phyloP scores from a whole-genome alignment of 495 filamentous ascomycete genomes.

The Podospora comata region DNA sequence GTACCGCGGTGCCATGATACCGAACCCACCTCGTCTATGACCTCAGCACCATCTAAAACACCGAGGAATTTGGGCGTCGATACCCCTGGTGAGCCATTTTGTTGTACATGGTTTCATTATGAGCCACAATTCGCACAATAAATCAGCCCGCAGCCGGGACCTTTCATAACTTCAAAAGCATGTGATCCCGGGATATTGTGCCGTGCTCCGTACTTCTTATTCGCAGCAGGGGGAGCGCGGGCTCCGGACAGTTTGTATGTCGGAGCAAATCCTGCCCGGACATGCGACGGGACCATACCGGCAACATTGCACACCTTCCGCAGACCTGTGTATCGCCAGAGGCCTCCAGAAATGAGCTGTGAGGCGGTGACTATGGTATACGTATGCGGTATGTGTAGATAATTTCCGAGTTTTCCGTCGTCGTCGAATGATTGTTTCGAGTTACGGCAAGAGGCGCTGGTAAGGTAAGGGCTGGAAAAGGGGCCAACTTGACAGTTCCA shows the following conservation, averaged over 20 bases:
- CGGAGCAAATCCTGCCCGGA: neutral
- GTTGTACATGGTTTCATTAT: neutral
- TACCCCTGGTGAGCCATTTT: neutral
- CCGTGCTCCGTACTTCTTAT: neutral
- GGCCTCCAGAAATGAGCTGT: neutral
- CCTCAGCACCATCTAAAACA: neutral
- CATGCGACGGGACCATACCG: neutral
- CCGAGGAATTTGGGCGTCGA: neutral
- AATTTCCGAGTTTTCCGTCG: neutral
- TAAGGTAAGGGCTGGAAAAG: neutral
- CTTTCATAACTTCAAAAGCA: neutral
- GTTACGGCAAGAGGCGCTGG: neutral
- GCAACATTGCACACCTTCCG: neutral
- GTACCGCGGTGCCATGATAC: neutral
- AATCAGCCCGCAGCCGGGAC: neutral
- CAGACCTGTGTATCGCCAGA: neutral
- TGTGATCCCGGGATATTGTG: neutral
- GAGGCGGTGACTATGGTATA: neutral
- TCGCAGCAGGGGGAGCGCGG: neutral
- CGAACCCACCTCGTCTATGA: neutral
- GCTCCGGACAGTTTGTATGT: neutral
- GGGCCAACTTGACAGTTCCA: too few relatives aligned
- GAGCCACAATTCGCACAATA: neutral
- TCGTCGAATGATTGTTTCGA: neutral
- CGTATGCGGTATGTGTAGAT: neutral